Evolutionary conservation across 176 grass and related monocot species (phyloP), one percentile per base, ranked within the genome.

Genomic region (Ananas comosus): DNA sequence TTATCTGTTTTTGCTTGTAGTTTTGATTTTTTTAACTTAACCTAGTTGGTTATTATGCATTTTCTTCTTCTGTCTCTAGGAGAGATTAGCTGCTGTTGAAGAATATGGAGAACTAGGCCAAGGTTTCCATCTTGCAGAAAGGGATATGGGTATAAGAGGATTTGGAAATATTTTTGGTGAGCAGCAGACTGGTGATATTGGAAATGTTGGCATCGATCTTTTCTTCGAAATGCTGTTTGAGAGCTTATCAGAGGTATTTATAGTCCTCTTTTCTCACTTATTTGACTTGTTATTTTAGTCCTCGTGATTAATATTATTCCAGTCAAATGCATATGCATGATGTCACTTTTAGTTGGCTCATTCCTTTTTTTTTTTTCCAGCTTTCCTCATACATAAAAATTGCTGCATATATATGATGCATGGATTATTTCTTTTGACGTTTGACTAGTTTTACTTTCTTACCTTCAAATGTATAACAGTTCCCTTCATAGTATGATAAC

Each of bases 211-310:
- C 57, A 85, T 91, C 19, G 92, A 96, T 70, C 83, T 96, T 11
- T 96, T 92, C 77, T 96, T 96, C 74, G 92, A 96, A 86, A 96
- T 96, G 92, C 92, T 96, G 69, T 96, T 96, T 73, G 92, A 96
- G 53, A 92, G 88, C 68, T 85, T 96, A 72, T 89, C 86, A 70
- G 85, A 96, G 92, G 92, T 96, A 86, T 63, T 70, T 47, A 61
- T 75, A 1, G 2, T 42, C 74, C 51, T 69, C 70, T 66, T 48
- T 64, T 49, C 48, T 10, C 23, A 10, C 2, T 42, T 56, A 59
- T 72, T 2, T n/a, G 6, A 64, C 71, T 73, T 27, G 57, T 47
- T 64, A 48, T 49, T 2, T 63, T 9, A 22, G n/a, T 13, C 24
- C 2, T 16, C 24, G 14, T 24, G n/a, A 59, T 61, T 74, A 16